Base-by-base conservation (phyloP, 768 basidiomycete genomes). In the Cystofilobasidium bisporidii region DNA sequence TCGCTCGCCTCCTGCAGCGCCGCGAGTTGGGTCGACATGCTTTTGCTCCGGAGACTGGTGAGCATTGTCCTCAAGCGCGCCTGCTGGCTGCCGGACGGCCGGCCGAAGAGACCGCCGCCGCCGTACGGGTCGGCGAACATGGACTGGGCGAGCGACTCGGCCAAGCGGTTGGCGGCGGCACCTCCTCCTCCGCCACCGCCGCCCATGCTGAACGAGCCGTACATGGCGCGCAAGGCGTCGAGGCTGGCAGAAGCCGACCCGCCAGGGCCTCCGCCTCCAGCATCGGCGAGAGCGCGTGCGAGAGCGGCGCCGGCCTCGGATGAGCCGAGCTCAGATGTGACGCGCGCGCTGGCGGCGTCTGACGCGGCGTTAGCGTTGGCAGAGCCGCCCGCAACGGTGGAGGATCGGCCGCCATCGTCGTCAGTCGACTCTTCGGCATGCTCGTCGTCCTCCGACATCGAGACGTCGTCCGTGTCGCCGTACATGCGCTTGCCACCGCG, bases 1-100 rank as follows among this genome's bases (percentile, higher is more conserved):
- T 98, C 94, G 79, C 89, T 91, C 62, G 96, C 83, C 74, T 99
- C 94, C 75, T 97, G 92, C 33, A 99, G 80, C 6, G 93, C 92
- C 53, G 91, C 79, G 33, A 97, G 83, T 58, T 92, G 87, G 45
- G 69, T 74, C 41, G 71, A 64, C 30, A 69, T 45, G 47, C 86
- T 88, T 0, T 87, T 89, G 15, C 89, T 86, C 75, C 89, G 89
- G 38, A 89, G 87, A 33, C 86, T 85, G 28, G 83, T 87, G 69
- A 96, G 81, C 83, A 94, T 87, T 9, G 84, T 86, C 82, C 92
- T 93, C 76, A 97, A 84, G 58, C 93, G 87, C 36, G 47, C 17
- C 17, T 56, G 53, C 14, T 17, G 18, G 26, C 53, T 30, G 33
- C 84, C 84, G 28, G 87, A 87, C 58, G 94, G 83, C 33, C 88